A percentile compares a stretch with the other conserved stretches of the same genome.
Conservation (phyloP, 2,329 filamentous ascomycete species). For the Myriosclerotinia duriaeana region DNA sequence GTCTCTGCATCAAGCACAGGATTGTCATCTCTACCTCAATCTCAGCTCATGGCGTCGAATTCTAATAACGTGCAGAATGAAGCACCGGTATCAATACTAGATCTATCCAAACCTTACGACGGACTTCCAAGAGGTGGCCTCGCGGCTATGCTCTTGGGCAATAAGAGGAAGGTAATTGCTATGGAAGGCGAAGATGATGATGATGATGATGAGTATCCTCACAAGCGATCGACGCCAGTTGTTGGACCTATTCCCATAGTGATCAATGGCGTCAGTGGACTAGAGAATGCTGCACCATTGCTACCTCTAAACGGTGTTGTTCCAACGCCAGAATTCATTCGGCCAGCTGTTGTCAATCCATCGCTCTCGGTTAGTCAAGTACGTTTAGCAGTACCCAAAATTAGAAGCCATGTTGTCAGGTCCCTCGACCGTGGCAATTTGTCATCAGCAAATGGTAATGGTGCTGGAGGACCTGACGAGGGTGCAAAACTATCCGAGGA, state of each 20-base stretch:
- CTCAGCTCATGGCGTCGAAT: conserved; percentile 78
- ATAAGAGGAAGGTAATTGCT: conserved; percentile 79
- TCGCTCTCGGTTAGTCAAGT: conserved; percentile 79
- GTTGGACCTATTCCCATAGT: conserved; percentile 73
- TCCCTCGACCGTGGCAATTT: conserved; percentile 70
- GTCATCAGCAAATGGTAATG: conserved; percentile 38
- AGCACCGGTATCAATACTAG: conserved; percentile 76
- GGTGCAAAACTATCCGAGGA: conserved; percentile 65
- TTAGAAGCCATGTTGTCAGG: conserved; percentile 78
- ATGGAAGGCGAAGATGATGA: conserved; percentile 57
- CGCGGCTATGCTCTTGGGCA: conserved; percentile 81
- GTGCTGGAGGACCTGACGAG: conserved; percentile 52
- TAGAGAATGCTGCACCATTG: conserved; percentile 70
- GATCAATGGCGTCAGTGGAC: conserved; percentile 72
- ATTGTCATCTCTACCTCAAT: conserved; percentile 84
- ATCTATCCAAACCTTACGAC: conserved; percentile 91
- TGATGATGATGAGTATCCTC: conserved; percentile 61
- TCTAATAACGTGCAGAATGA: conserved; percentile 66
- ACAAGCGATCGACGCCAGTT: conserved; percentile 58
- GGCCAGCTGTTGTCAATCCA: conserved; percentile 84
- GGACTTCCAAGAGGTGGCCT: conserved; percentile 88
- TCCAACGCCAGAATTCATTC: conserved; percentile 76
- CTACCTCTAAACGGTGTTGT: conserved; percentile 59
- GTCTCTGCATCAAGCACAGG: conserved; percentile 87
- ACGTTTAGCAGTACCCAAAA: conserved; percentile 81